Conservation (phyloP, 2,329 filamentous ascomycete species). For the Epichloe coenophiala region DNA sequence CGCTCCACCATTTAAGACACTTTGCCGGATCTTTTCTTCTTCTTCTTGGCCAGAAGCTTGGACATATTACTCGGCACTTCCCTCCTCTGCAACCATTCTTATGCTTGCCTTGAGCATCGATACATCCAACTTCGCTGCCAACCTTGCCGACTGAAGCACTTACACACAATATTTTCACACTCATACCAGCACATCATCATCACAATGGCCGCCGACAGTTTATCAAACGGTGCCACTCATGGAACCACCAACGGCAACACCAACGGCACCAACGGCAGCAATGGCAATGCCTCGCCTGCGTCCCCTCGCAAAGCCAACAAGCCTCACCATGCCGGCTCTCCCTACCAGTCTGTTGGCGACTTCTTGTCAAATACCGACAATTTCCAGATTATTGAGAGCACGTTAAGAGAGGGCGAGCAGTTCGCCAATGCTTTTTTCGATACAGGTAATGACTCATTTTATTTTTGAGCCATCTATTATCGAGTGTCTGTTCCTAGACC, state of each 20-base stretch:
- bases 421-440: conserved; percentile 68
- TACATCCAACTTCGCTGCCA: neutral
- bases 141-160: neutral
- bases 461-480: neutral
- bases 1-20: neutral
- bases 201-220: neutral
- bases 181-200: neutral
- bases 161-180: no score
- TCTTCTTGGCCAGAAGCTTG: neutral
- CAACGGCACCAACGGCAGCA: no score
- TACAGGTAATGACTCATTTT: conserved; percentile 24
- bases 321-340: conserved; percentile 1
- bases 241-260: neutral
- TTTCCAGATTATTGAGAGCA: conserved; percentile 8
- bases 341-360: conserved; percentile 8
- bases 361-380: conserved; percentile 8
- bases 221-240: neutral
- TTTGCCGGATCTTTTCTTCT: neutral
- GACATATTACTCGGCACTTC: neutral
- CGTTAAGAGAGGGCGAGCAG: conserved; percentile 58
- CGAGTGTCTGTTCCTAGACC: neutral
- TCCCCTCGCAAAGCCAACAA: neutral
- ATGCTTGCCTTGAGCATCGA: neutral
- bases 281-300: neutral
- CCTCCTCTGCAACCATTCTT: neutral